These are phyloP conservation scores for Calvatia gigantea DNA, from an alignment of 768 basidiomycete species.

Conservation along the genomic window DNA sequence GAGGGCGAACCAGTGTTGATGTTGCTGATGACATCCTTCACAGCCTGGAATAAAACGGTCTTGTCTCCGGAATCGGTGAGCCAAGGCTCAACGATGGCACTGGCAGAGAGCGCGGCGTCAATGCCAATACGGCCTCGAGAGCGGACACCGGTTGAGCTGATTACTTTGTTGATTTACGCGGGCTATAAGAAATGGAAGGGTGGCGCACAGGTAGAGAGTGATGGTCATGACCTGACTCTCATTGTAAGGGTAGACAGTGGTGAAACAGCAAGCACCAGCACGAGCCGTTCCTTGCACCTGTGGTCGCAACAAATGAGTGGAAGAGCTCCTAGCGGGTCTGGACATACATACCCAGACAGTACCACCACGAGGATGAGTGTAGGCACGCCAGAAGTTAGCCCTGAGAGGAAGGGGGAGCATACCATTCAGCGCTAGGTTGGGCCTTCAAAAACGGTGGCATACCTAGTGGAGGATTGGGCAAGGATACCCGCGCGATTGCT, in stretches of 20 bases:
- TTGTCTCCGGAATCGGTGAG: conserved; percentile 57
- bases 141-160: conserved; percentile 54
- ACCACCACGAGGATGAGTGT: conserved; percentile 38
- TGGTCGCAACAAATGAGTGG: neutral
- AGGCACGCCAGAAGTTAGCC: conserved; percentile 62
- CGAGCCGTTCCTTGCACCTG: conserved; percentile 63
- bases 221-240: conserved; percentile 57
- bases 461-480: conserved; percentile 54
- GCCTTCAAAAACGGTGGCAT: conserved; percentile 5
- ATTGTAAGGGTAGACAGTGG: conserved; percentile 49
- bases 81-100: conserved; percentile 52
- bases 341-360: conserved; percentile 44
- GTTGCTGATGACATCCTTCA: conserved; percentile 44
- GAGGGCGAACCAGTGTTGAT: conserved; percentile 34
- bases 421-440: neutral
- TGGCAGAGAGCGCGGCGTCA: conserved; percentile 44
- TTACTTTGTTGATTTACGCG: neutral
- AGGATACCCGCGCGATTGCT: conserved; percentile 50
- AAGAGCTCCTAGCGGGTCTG: neutral
- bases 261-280: conserved; percentile 52
- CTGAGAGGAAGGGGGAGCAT: conserved; percentile 22
- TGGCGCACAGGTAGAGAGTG: conserved; percentile 51
- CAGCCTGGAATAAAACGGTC: conserved; percentile 41
- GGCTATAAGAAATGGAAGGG: neutral
- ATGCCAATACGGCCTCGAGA: conserved; percentile 64